Base-by-base conservation (phyloP, 441 rosid genomes). In the Gossypium schwendimanii region DNA sequence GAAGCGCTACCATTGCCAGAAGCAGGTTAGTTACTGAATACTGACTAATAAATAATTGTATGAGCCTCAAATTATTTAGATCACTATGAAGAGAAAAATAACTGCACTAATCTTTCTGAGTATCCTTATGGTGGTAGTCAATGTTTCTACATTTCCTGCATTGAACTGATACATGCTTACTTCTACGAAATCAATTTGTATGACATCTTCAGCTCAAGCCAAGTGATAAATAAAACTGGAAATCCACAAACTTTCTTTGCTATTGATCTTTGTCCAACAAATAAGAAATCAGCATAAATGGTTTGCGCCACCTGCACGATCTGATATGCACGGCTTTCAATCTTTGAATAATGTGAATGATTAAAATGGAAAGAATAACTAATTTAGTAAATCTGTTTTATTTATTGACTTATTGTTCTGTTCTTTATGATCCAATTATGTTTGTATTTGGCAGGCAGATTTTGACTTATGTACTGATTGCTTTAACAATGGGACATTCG, bases 1-100 rank as follows among this genome's bases (percentile, higher is more conserved):
- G 80, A 95, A 91, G 75, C 99, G 97, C 72, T 95, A 88, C 87
- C 99, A 95, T 82, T 95, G 99, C 81, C 99, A 88, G 75, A 95
- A 86, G 83, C 91, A 93, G 98, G 99, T 95, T 74, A 71, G 83
- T 78, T 79, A 58, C 71, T 80, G 71, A 49, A 79, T 79, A 53
- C 71, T 79, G 71, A 49, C 63, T 70, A 23, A 58, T 11, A 65
- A 64, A 55, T 28, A 14, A 53, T 54, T 49, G 18, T 50, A 41
- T n/a, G 11, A 24, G 12, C 45, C 15, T 36, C 36, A 53, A 60
- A 53, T 23, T 52, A 20, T 47, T 24, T 74, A n/a, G 15, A 33
- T 18, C 18, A 36, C 24, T 24, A 18, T 1, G 8, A 66, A 17
- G 18, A 26, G 20, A 11, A 9, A 24, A 10, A 15, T 2, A 60